These are phyloP conservation scores for Moringa oleifera DNA, from an alignment of 345 rosid species.

Conservation along the genomic window DNA sequence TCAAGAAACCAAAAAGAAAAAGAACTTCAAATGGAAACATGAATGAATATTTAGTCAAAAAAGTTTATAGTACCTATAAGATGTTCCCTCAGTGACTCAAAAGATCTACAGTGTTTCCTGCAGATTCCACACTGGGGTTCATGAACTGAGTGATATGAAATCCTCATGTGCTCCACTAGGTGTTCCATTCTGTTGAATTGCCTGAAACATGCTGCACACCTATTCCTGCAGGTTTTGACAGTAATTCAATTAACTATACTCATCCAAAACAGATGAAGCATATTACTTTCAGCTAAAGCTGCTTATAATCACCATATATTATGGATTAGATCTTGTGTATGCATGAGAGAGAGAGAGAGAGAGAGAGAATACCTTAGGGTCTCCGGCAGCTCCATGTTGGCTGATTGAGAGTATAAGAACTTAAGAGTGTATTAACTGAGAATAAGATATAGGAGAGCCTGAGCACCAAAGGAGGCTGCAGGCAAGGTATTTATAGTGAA, in stretches of 20 bases:
- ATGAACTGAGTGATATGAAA: conserved; percentile 71
- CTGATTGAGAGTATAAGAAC: background rate
- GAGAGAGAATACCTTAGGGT: conserved; percentile 35
- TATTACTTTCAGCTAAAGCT: too few relatives aligned
- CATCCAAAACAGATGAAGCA: too few relatives aligned
- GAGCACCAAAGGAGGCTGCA: conserved; percentile 19
- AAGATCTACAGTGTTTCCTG: conserved; percentile 81
- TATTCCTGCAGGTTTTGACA: conserved; percentile 59
- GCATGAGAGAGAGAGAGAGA: background rate
- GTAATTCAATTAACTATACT: too few relatives aligned
- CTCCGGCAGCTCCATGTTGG: conserved; percentile 37
- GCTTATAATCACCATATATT: too few relatives aligned
- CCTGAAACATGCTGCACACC: conserved; percentile 88
- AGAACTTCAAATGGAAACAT: too few relatives aligned
- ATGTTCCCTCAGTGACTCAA: conserved; percentile 91
- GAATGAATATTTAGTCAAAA: background rate
- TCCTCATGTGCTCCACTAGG: conserved; percentile 89
- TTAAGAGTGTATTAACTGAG: conserved; percentile 3
- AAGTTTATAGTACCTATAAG: conserved; percentile 46
- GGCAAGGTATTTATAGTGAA: conserved; percentile 28
- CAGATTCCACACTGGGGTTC: conserved; percentile 83
- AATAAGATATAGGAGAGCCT: conserved; percentile 10
- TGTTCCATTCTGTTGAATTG: conserved; percentile 89
- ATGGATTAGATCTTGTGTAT: background rate
- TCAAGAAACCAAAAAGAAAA: background rate